Evolutionary conservation across 352 stramenopile species (phyloP), one percentile per base, ranked within the genome.

Genomic region (Phytophthora pluvialis): DNA sequence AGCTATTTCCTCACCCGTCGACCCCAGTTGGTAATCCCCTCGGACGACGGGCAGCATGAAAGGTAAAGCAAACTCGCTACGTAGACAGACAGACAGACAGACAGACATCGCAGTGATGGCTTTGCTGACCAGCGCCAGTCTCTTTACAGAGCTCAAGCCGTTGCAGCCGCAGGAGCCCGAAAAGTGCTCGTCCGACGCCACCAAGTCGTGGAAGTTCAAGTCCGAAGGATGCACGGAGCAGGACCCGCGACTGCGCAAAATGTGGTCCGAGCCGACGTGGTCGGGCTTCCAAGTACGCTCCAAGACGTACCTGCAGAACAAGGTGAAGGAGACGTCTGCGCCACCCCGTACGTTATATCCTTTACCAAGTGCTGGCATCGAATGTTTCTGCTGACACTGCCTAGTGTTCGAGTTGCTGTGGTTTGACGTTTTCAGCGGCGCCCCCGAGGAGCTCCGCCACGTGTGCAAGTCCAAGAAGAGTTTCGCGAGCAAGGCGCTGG

Each of bases 361-460:
- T 40, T 31, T 13, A 38, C n/a, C 44, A 42, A 25, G 26, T 15
- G 11, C 31, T 49, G 21, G 21, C 21, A 21, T 21, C 21, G 21
- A 21, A 11, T 26, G n/a, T 49, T 25, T 21, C 2, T 16, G 32
- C 53, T 53, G 46, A 25, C 63, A 32, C 15, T 18, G 15, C 31
- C 8, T 48, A 94, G 86, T 93, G 53, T 91, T 92, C 50, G 86
- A 93, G 51, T 72, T 95, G 32, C 56, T 95, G 40, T 95, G 86
- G 86, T 90, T 95, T 48, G 86, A 95, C 49, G 60, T 90, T 31
- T 90, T 95, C 52, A 81, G 77, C 49, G 83, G 86, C 40, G 78
- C 89, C 18, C 72, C 86, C 36, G 70, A 83, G 11, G 78, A 90
- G 26, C 65, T 95, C 29, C 69, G 91, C 26, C 81, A 93, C 59